Conservation (phyloP, 2,329 filamentous ascomycete genomes). For the Talaromyces islandicus region DNA sequence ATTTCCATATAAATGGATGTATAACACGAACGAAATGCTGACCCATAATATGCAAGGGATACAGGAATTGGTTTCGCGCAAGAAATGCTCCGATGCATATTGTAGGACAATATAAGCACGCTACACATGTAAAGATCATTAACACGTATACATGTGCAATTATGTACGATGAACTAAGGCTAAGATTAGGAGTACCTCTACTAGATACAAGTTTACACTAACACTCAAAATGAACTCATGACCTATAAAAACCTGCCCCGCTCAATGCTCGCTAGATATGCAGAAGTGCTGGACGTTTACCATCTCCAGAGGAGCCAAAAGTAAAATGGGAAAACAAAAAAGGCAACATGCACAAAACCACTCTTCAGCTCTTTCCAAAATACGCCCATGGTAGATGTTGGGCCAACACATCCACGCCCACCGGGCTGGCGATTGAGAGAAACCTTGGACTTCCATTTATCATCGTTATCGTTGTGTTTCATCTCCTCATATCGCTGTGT, state of each 20-base stretch:
- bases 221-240: background rate
- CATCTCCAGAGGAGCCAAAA: slow-evolving; percentile 61
- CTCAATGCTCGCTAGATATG: background rate
- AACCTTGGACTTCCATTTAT: slow-evolving; percentile 24
- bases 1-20: background rate
- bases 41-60: background rate
- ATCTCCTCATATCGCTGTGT: slow-evolving; percentile 9
- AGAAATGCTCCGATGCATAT: background rate
- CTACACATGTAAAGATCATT: background rate
- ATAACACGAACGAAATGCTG: background rate
- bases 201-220: background rate
- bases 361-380: slow-evolving; percentile 54
- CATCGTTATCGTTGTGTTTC: slow-evolving; percentile 12
- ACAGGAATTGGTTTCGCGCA: background rate
- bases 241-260: background rate
- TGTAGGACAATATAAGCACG: background rate
- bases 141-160: background rate
- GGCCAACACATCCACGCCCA: slow-evolving; percentile 14
- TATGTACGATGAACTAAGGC: background rate
- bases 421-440: slow-evolving; percentile 2
- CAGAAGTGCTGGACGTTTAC: slow-evolving; percentile 26
- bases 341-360: slow-evolving; percentile 45
- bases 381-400: slow-evolving; percentile 49
- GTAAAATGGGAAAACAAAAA: slow-evolving; percentile 61
- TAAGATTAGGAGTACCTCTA: background rate